A percentile compares a stretch with the other conserved stretches of the same genome.
Conservation (phyloP, 164 flowering plant species). For the Macadamia integrifolia region DNA sequence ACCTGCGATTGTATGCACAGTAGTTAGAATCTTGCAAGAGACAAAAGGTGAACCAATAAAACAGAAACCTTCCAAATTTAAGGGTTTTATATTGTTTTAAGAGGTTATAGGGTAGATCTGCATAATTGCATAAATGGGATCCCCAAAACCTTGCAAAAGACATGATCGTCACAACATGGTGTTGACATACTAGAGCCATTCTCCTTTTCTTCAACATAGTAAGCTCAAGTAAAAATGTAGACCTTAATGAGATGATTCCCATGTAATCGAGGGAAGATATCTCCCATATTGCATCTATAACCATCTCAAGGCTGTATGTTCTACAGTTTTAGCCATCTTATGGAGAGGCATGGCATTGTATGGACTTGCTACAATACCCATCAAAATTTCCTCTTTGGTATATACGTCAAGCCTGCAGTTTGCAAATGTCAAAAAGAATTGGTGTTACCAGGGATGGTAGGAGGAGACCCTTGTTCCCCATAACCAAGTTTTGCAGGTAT, state of each 20-base stretch:
- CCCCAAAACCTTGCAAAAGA: no score
- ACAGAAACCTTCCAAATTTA: neutral
- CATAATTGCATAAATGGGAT: no score
- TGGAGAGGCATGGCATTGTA: no score
- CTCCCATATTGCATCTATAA: no score
- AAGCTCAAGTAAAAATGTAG: no score
- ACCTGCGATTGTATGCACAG: constrained; percentile 38
- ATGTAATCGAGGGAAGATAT: no score
- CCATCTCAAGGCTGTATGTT: no score
- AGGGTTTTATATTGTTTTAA: neutral
- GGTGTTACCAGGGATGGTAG: constrained; percentile 83
- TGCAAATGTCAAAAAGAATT: neutral
- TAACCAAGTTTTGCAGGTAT: constrained; percentile 95
- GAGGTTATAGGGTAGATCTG: neutral
- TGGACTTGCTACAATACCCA: neutral
- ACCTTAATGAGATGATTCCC: no score
- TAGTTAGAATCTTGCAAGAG: neutral
- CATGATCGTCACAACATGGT: no score
- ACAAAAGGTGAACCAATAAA: neutral
- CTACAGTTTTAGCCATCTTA: no score
- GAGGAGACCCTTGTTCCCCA: constrained; percentile 94
- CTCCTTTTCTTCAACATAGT: no score
- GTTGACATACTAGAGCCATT: no score
- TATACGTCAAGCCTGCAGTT: neutral
- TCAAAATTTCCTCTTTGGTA: neutral